A percentile compares a stretch with the other conserved stretches of the same genome.
These are phyloP conservation scores for Trichoderma afroharzianum DNA, from an alignment of 2,329 filamentous ascomycete genomes.

Conservation along the genomic window DNA sequence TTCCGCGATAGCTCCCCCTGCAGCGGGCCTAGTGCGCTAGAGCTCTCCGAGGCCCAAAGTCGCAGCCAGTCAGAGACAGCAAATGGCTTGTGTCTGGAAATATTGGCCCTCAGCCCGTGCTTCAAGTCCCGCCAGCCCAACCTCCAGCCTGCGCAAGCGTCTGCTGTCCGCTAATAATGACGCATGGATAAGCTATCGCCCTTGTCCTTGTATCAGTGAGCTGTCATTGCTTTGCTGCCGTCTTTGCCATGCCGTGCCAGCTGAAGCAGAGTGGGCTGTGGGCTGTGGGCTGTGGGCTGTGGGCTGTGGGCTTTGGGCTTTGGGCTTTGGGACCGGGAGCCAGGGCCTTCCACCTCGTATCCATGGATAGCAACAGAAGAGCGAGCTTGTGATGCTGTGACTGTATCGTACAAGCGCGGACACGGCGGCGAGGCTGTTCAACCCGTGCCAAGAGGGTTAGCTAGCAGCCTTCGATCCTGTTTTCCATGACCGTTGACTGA, in stretches of 20 bases:
- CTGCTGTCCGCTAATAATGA: slow-evolving; percentile 14
- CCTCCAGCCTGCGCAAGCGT: slow-evolving; percentile 4
- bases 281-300: background rate
- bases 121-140: background rate
- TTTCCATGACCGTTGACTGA: background rate
- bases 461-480: background rate
- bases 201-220: slow-evolving; percentile 13
- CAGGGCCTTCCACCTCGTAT: slow-evolving; percentile 16
- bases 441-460: background rate
- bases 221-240: slow-evolving; percentile 16
- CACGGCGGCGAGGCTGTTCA: background rate
- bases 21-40: slow-evolving; percentile 8
- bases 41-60: background rate
- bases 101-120: background rate
- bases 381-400: background rate
- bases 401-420: background rate
- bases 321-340: background rate
- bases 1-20: background rate
- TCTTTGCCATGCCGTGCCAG: slow-evolving; percentile 1
- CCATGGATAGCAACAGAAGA: slow-evolving; percentile 16
- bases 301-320: background rate
- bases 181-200: slow-evolving; percentile 15
- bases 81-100: background rate
- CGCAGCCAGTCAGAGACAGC: slow-evolving; percentile 6
- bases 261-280: background rate